Evolutionary conservation across 129 eudicot genomes (phyloP).

Genomic region (Scalesia atractyloides): DNA sequence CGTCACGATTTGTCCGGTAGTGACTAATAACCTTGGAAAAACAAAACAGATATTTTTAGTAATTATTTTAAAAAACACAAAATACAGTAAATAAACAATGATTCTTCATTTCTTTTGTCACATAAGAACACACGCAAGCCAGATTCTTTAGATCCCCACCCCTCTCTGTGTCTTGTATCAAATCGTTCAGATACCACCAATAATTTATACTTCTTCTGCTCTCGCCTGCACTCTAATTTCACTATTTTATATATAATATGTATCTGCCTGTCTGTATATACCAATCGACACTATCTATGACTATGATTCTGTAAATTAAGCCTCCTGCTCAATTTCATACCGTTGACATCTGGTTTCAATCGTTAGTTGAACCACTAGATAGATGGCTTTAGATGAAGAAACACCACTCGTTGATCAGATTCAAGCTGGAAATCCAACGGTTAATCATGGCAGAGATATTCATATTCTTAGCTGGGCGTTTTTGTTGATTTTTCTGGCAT

Average conservation of each 20-base stretch:
- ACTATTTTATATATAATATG: background rate
- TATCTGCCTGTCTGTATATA: background rate
- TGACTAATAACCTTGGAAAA: too few relatives aligned
- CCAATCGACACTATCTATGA: conserved; percentile 1
- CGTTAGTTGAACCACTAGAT: conserved; percentile 15
- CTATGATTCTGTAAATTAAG: conserved; percentile 13
- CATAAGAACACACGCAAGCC: background rate
- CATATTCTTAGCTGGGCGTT: conserved; percentile 79
- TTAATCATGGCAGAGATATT: conserved; percentile 69
- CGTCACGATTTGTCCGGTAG: too few relatives aligned
- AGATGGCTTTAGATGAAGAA: conserved; percentile 64
- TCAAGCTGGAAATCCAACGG: conserved; percentile 18
- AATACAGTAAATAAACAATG: too few relatives aligned
- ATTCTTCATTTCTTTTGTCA: background rate
- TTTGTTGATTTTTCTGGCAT: conserved; percentile 85
- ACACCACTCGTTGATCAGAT: conserved; percentile 39
- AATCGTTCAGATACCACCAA: conserved; percentile 1
- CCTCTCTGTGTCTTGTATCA: conserved; percentile 5
- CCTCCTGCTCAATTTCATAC: background rate
- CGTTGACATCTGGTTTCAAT: background rate
- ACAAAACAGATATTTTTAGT: too few relatives aligned
- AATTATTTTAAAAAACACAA: too few relatives aligned
- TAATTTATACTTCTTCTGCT: conserved; percentile 6
- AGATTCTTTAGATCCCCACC: conserved; percentile 13
- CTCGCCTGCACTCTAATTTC: conserved; percentile 34